These are phyloP conservation scores for Cardamine occulta DNA, from an alignment of 345 rosid species.

Conservation along the genomic window DNA sequence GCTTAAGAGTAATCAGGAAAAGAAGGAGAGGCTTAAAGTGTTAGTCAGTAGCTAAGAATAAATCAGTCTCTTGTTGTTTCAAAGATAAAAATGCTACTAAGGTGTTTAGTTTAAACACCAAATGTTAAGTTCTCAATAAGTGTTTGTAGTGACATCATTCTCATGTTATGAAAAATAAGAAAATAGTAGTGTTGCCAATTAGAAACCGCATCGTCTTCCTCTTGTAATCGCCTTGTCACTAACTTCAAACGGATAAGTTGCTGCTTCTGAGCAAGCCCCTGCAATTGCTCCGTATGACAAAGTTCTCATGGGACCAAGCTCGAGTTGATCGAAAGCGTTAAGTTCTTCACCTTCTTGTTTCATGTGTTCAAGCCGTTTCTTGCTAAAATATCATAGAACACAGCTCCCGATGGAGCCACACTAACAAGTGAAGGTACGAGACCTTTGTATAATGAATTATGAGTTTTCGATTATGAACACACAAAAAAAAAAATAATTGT, in stretches of 20 bases:
- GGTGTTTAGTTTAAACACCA: background rate
- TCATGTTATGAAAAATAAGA: background rate
- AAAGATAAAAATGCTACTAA: constrained; percentile 5
- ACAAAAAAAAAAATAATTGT: too few relatives aligned
- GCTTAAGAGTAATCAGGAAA: too few relatives aligned
- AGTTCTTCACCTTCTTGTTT: constrained; percentile 56
- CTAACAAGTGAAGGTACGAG: constrained; percentile 71
- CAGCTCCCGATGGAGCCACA: constrained; percentile 82
- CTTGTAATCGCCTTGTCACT: constrained; percentile 75
- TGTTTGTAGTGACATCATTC: constrained; percentile 1
- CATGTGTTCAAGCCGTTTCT: constrained; percentile 66
- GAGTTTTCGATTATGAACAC: too few relatives aligned
- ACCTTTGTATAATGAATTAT: constrained; percentile 73
- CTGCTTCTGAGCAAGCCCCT: constrained; percentile 83
- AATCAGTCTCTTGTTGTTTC: constrained; percentile 25
- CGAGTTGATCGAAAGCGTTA: constrained; percentile 72
- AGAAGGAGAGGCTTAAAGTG: constrained; percentile 19
- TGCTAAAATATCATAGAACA: constrained; percentile 69
- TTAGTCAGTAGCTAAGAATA: constrained; percentile 29
- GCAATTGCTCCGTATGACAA: constrained; percentile 71
- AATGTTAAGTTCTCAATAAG: background rate
- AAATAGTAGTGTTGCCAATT: background rate
- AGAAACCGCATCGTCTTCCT: too few relatives aligned
- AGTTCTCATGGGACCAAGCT: constrained; percentile 74
- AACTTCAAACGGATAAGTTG: constrained; percentile 78